phyloP scores from a whole-genome alignment of 2,329 filamentous ascomycete species.

The Cordyceps pruinosa region DNA sequence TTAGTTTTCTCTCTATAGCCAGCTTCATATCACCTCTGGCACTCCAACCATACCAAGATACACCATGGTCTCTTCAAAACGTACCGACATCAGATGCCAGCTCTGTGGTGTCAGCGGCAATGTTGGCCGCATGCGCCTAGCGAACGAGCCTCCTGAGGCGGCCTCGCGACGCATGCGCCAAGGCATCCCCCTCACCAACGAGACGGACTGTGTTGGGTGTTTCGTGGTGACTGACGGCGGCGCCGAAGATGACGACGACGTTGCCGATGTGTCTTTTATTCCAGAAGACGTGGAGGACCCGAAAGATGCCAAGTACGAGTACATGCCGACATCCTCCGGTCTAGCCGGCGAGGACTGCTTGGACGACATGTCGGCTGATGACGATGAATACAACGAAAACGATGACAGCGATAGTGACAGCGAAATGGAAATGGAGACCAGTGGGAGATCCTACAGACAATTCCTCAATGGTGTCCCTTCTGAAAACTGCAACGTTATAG shows the following conservation, averaged over 20 bases:
- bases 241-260: not conserved
- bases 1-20: not conserved
- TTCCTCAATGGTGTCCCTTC: not conserved
- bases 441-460: not conserved
- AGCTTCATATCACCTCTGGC: not conserved
- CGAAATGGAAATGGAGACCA: not conserved
- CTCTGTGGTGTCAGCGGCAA: conserved; percentile 25
- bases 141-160: conserved; percentile 17
- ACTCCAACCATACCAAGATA: not conserved
- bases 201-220: conserved; percentile 10
- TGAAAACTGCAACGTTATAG: conserved; percentile 2
- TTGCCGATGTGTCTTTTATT: not conserved
- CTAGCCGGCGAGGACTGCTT: not conserved
- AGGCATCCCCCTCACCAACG: not conserved
- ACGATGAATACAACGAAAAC: not conserved
- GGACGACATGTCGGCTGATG: not conserved
- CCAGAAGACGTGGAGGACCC: not conserved
- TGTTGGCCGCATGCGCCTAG: conserved; percentile 19
- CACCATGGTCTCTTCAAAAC: not conserved
- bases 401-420: not conserved
- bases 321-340: not conserved
- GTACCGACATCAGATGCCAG: conserved; percentile 18
- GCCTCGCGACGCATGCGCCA: conserved; percentile 11
- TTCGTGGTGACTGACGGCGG: conserved; percentile 11
- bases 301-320: conserved; percentile 1